phyloP scores from a whole-genome alignment of 192 early-diverging fungal species.

The Phlyctochytrium planicorne region DNA sequence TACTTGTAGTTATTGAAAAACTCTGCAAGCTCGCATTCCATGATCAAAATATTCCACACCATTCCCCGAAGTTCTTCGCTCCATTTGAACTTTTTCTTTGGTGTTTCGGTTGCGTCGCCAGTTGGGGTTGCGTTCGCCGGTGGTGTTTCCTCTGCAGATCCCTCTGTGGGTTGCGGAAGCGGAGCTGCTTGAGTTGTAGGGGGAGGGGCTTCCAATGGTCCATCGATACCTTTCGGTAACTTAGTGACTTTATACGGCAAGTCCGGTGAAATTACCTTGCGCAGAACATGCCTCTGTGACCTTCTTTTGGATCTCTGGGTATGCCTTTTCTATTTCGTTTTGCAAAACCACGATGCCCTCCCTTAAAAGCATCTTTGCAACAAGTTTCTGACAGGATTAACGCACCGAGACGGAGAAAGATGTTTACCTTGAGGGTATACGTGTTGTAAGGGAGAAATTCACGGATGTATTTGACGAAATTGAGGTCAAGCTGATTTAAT shows the following conservation, averaged over 20 bases:
- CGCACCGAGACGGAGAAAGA: conserved; percentile 4
- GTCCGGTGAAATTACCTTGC: conserved; percentile 7
- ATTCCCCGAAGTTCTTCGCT: conserved; percentile 14
- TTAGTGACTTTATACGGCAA: neutral
- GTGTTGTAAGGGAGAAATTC: conserved; percentile 27
- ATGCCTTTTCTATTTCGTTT: conserved; percentile 10
- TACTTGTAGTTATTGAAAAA: conserved; percentile 9
- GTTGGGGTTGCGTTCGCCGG: neutral
- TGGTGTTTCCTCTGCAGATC: conserved; percentile 9
- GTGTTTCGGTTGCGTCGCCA: neutral
- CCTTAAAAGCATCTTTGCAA: conserved; percentile 15
- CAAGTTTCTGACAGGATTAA: conserved; percentile 2
- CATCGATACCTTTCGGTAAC: no score
- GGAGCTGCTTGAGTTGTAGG: no score
- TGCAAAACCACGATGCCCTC: conserved; percentile 14
- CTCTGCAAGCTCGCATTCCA: conserved; percentile 24
- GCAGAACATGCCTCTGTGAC: conserved; percentile 11
- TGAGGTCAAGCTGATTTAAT: conserved; percentile 18
- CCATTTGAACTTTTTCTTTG: conserved; percentile 27
- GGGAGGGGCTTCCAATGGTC: no score
- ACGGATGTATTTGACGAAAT: conserved; percentile 23
- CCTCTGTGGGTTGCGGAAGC: conserved; percentile 6
- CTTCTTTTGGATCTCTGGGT: conserved; percentile 8
- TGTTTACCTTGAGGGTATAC: conserved; percentile 24
- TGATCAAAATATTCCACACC: conserved; percentile 25